Evolutionary conservation across 345 rosid species (phyloP).

Genomic region (Ailanthus altissimus): DNA sequence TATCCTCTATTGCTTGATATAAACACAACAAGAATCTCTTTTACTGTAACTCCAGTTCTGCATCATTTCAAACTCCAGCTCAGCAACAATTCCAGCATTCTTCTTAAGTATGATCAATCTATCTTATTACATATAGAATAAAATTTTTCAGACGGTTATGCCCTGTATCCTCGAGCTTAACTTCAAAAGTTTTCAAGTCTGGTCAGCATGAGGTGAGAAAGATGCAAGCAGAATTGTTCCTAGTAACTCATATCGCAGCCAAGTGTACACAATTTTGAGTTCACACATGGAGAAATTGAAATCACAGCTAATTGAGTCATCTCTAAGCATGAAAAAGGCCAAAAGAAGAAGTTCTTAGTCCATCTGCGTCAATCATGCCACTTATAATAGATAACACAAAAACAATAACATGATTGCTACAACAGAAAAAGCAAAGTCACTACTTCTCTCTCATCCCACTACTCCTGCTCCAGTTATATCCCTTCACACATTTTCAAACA

Average conservation of each 20-base stretch:
- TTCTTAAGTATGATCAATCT: not conserved
- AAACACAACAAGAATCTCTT: too few species aligned
- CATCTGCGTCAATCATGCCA: constrained; percentile 13
- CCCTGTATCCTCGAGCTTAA: not conserved
- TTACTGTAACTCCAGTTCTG: too few species aligned
- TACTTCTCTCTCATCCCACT: constrained; percentile 39
- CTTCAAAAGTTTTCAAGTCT: not conserved
- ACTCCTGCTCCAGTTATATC: not conserved
- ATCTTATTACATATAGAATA: not conserved
- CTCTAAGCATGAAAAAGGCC: not conserved
- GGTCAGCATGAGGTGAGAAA: not conserved
- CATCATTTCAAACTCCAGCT: too few species aligned
- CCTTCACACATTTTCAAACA: not conserved
- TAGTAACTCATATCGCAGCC: not conserved
- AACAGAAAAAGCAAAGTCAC: constrained; percentile 28
- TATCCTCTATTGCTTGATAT: too few species aligned
- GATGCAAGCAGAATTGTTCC: not conserved
- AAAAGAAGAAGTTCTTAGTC: not conserved
- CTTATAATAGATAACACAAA: constrained; percentile 11
- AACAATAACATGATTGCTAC: constrained; percentile 11
- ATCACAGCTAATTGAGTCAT: not conserved
- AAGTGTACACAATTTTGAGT: not conserved
- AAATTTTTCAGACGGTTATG: not conserved
- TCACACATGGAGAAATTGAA: not conserved
- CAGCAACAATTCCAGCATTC: too few species aligned